A percentile compares a stretch with the other conserved stretches of the same genome.
Conservation (phyloP, 768 basidiomycete genomes). For the Naganishia vaughanmartiniae region DNA sequence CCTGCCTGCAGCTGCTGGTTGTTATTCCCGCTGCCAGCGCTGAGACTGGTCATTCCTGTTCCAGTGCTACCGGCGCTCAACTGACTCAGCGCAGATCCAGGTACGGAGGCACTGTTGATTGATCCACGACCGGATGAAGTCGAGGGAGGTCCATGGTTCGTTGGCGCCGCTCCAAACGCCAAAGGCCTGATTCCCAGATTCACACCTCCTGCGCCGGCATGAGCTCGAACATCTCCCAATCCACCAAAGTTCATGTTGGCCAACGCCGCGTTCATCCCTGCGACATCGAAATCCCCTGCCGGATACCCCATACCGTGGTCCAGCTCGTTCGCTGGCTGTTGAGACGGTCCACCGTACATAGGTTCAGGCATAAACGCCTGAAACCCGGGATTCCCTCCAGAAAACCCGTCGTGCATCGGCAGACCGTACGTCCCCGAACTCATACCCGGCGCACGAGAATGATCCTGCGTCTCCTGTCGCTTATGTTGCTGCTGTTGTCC, state of each 20-base stretch:
- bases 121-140: conserved; percentile 9
- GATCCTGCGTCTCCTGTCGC: conserved; percentile 4
- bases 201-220: neutral
- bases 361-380: neutral
- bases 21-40: neutral
- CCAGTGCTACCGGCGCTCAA: conserved; percentile 13
- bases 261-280: conserved; percentile 9
- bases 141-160: conserved; percentile 13
- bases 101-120: neutral
- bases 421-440: neutral
- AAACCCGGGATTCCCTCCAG: neutral
- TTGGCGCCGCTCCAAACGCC: neutral
- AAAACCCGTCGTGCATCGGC: neutral
- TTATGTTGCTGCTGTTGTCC: conserved; percentile 28
- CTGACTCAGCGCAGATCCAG: conserved; percentile 1
- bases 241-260: conserved; percentile 7
- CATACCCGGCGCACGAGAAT: neutral
- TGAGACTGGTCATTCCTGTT: conserved; percentile 19
- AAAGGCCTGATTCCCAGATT: neutral
- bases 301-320: neutral
- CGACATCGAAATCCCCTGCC: neutral
- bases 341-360: conserved; percentile 2
- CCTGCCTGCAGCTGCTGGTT: neutral
- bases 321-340: neutral
- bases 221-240: neutral